phyloP scores from a whole-genome alignment of 2,329 filamentous ascomycete species.

The Dactylellina parvicollis region DNA sequence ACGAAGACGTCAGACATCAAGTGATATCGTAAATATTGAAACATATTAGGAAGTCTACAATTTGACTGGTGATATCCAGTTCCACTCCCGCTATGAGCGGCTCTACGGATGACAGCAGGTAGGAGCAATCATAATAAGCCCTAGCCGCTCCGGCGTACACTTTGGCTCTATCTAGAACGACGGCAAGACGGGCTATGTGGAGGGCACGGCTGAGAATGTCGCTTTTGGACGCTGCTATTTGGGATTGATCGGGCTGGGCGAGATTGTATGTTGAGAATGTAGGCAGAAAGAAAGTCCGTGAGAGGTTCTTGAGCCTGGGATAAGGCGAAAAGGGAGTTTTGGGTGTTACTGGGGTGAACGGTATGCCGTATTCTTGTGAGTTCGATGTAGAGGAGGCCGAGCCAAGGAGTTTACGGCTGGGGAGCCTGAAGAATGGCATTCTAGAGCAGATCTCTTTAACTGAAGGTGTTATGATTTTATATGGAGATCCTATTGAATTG shows the following conservation, averaged over 20 bases:
- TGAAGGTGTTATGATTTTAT: no score
- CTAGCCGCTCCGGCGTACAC: conserved; percentile 33
- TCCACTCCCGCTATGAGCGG: conserved; percentile 18
- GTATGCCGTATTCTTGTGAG: neutral
- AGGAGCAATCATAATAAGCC: conserved; percentile 44
- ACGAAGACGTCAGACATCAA: neutral
- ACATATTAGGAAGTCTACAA: conserved; percentile 7
- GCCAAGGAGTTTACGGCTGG: neutral
- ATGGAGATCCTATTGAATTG: no score
- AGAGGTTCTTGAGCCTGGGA: neutral
- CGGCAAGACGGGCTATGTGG: conserved; percentile 39
- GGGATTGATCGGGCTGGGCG: conserved; percentile 10
- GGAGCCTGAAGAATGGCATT: conserved; percentile 17
- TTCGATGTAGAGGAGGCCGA: neutral
- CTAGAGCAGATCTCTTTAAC: no score
- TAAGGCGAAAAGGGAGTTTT: neutral
- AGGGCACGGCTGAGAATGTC: conserved; percentile 28
- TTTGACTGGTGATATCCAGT: conserved; percentile 28
- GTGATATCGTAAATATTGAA: neutral
- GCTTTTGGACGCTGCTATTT: conserved; percentile 10
- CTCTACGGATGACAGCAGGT: conserved; percentile 18
- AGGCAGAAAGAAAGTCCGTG: conserved; percentile 7
- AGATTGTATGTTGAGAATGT: neutral
- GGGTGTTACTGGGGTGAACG: neutral
- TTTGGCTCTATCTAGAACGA: conserved; percentile 35